phyloP scores from a whole-genome alignment of 2,329 filamentous ascomycete genomes.

The Helotiales sp. region DNA sequence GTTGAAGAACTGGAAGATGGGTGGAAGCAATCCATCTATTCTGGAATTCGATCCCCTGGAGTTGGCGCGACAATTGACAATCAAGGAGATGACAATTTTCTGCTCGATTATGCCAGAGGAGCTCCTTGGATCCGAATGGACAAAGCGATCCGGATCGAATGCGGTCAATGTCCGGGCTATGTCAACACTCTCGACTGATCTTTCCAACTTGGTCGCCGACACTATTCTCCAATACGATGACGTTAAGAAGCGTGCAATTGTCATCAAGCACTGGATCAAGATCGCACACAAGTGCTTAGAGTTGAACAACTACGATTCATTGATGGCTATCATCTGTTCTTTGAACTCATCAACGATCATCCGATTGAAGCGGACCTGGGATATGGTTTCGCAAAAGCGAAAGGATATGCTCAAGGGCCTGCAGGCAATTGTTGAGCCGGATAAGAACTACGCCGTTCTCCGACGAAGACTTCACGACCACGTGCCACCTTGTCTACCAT shows the following conservation, averaged over 20 bases:
- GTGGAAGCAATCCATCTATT: constrained; percentile 72
- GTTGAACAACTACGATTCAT: constrained; percentile 91
- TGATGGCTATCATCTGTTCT: constrained; percentile 97
- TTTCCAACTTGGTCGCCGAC: constrained; percentile 91
- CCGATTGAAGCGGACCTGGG: constrained; percentile 90
- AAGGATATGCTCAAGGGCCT: constrained; percentile 79
- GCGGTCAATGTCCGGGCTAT: constrained; percentile 92
- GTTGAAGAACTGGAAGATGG: constrained; percentile 75
- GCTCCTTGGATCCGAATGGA: constrained; percentile 90
- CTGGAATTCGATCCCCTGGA: constrained; percentile 92
- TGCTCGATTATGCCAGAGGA: constrained; percentile 92
- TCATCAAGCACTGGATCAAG: constrained; percentile 99
- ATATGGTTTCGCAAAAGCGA: constrained; percentile 81
- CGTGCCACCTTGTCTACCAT: constrained; percentile 90
- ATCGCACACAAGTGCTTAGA: constrained; percentile 85
- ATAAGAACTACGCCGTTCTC: constrained; percentile 88
- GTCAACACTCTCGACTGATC: constrained; percentile 88
- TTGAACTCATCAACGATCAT: constrained; percentile 90
- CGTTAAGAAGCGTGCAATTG: constrained; percentile 84
- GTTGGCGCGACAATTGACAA: constrained; percentile 86
- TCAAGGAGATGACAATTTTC: constrained; percentile 91
- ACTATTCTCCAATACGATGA: constrained; percentile 89
- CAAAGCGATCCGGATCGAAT: constrained; percentile 79
- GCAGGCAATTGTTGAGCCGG: constrained; percentile 84
- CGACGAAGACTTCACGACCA: constrained; percentile 83